Conservation (phyloP, 2,329 filamentous ascomycete species). For the Polytolypa hystricis region DNA sequence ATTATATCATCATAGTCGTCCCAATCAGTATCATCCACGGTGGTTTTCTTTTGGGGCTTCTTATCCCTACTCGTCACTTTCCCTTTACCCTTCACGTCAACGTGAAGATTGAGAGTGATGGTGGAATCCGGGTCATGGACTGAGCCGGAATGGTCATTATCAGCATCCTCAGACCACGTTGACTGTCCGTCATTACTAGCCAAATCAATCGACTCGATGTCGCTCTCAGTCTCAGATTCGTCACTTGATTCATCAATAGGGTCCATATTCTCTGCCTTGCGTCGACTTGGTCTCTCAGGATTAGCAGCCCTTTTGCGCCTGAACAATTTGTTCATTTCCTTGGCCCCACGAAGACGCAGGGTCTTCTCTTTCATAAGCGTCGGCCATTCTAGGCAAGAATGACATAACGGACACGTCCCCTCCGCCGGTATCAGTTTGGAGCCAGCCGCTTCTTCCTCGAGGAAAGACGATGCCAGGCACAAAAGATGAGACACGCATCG, state of each 20-base stretch:
- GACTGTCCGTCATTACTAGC: neutral
- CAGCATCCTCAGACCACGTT: neutral
- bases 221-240: neutral
- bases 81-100: neutral
- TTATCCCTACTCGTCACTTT: neutral
- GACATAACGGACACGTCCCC: constrained; percentile 63
- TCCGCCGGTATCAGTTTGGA: constrained; percentile 51
- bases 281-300: constrained; percentile 14
- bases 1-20: no score
- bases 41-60: constrained; percentile 12
- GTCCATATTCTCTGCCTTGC: neutral
- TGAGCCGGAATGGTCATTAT: neutral
- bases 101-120: neutral
- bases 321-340: constrained; percentile 59
- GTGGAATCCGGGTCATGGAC: neutral
- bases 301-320: constrained; percentile 37
- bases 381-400: constrained; percentile 53
- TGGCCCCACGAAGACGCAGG: constrained; percentile 57
- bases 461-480: constrained; percentile 44
- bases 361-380: constrained; percentile 75
- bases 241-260: constrained; percentile 1
- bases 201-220: neutral
- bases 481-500: constrained; percentile 41
- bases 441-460: constrained; percentile 29
- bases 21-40: constrained; percentile 46